These are phyloP conservation scores for Torrubiella hemipterigena DNA, from an alignment of 2,329 filamentous ascomycete species.

Conservation along the genomic window DNA sequence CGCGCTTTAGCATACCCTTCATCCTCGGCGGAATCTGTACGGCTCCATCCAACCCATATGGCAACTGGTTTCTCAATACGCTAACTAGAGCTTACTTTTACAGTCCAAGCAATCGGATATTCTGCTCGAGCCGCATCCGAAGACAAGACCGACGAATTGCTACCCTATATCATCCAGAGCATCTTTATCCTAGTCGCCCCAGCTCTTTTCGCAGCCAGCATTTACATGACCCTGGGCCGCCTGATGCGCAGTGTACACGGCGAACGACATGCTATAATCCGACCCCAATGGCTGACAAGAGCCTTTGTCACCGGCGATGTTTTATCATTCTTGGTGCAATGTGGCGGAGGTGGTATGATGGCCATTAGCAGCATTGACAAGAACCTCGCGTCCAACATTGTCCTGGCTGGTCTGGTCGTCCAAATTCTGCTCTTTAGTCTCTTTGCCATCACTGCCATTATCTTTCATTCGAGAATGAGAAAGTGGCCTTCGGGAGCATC, in stretches of 20 bases:
- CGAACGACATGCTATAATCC: conserved; percentile 20
- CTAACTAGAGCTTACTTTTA: conserved; percentile 10
- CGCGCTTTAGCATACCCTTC: conserved; percentile 39
- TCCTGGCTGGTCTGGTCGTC: conserved; percentile 42
- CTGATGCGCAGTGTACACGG: conserved; percentile 26
- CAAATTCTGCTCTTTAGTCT: conserved; percentile 46
- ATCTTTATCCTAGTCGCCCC: conserved; percentile 34
- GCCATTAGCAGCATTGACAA: conserved; percentile 8
- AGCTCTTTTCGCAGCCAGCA: conserved; percentile 33
- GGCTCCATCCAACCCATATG: conserved; percentile 15
- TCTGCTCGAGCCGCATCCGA: conserved; percentile 16
- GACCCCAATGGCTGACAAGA: conserved; percentile 32
- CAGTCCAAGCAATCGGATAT: conserved; percentile 34
- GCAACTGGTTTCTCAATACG: neutral
- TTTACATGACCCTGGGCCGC: conserved; percentile 38
- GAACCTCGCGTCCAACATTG: conserved; percentile 34
- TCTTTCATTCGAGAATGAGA: conserved; percentile 32
- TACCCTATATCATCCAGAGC: conserved; percentile 28
- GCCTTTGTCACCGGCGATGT: conserved; percentile 44
- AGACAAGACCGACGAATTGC: conserved; percentile 16
- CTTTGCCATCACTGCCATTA: conserved; percentile 34
- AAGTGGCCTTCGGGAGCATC: conserved; percentile 9
- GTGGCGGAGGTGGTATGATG: conserved; percentile 27
- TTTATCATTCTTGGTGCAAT: conserved; percentile 38
- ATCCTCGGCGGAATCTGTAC: conserved; percentile 33